A percentile compares a stretch with the other conserved stretches of the same genome.
These are phyloP conservation scores for Pseudogymnoascus sp. DNA, from an alignment of 2,329 filamentous ascomycete genomes.

Conservation along the genomic window DNA sequence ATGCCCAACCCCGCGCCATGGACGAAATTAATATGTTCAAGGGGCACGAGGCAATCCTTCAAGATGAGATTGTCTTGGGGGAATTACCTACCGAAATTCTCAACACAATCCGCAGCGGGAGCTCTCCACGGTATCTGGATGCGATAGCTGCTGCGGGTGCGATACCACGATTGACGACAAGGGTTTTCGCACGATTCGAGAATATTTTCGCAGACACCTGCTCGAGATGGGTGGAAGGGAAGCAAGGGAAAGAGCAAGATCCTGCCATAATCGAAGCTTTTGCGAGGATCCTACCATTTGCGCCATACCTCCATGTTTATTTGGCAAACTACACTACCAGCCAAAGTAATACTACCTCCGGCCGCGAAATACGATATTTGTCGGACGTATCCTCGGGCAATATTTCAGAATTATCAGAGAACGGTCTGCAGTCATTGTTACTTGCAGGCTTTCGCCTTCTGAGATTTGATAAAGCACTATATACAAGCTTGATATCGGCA, in stretches of 20 bases:
- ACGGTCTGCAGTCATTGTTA: slow-evolving; percentile 40
- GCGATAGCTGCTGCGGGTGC: slow-evolving; percentile 63
- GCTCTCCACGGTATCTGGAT: slow-evolving; percentile 60
- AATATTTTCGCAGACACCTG: slow-evolving; percentile 72
- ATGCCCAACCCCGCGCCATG: slow-evolving; percentile 34
- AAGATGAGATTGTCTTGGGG: slow-evolving; percentile 44
- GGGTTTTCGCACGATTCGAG: slow-evolving; percentile 67
- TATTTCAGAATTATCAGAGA: slow-evolving; percentile 30
- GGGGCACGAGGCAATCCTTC: slow-evolving; percentile 48
- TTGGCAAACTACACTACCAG: slow-evolving; percentile 42
- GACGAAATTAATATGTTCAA: slow-evolving; percentile 45
- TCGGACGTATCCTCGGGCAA: slow-evolving; percentile 24
- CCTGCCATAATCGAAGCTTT: slow-evolving; percentile 57
- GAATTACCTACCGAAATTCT: slow-evolving; percentile 64
- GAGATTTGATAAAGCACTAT: slow-evolving; percentile 63
- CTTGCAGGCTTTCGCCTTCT: slow-evolving; percentile 72
- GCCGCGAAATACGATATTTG: slow-evolving; percentile 17
- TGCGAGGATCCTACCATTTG: slow-evolving; percentile 72
- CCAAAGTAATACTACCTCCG: slow-evolving; percentile 24
- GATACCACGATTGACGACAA: slow-evolving; percentile 59
- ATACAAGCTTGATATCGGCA: slow-evolving; percentile 56
- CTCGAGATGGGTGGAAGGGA: slow-evolving; percentile 60
- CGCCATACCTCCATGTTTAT: slow-evolving; percentile 69
- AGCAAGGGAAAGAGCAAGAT: slow-evolving; percentile 14
- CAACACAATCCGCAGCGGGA: slow-evolving; percentile 54